These are phyloP conservation scores for Mentha longifolia DNA, from an alignment of 257 asterid genomes.

Conservation along the genomic window DNA sequence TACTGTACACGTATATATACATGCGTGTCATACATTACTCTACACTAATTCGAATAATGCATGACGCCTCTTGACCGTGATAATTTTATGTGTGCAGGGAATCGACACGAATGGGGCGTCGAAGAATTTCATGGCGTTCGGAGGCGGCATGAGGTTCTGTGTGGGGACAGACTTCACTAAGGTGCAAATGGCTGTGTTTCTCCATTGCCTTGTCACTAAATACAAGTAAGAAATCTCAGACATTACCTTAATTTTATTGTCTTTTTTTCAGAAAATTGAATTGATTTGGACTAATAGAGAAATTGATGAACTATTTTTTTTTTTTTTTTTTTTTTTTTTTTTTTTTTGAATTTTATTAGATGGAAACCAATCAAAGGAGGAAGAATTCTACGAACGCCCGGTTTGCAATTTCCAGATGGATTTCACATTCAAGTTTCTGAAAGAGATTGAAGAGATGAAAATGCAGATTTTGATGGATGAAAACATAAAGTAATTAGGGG, in stretches of 20 bases:
- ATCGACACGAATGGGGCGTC: conserved; percentile 66
- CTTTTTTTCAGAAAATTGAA: neutral
- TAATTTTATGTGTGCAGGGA: conserved; percentile 49
- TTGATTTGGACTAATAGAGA: neutral
- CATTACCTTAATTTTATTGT: neutral
- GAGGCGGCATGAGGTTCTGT: conserved; percentile 96
- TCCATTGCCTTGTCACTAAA: conserved; percentile 79
- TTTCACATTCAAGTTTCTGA: conserved; percentile 54
- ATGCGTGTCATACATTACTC: neutral
- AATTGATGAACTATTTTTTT: conserved; percentile 19
- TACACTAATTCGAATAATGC: neutral
- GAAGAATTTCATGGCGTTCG: conserved; percentile 95
- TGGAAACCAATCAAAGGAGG: conserved; percentile 74
- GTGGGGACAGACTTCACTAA: conserved; percentile 95
- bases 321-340: no score
- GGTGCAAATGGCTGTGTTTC: conserved; percentile 88
- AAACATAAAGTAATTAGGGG: no score
- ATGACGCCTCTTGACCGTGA: conserved; percentile 7
- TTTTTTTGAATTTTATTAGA: conserved; percentile 41
- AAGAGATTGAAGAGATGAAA: conserved; percentile 32
- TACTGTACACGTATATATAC: neutral
- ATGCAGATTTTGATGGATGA: conserved; percentile 20
- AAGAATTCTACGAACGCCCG: conserved; percentile 79
- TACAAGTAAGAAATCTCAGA: conserved; percentile 65
- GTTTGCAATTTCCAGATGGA: conserved; percentile 88